Evolutionary conservation across 208 protist genomes (phyloP), one percentile per base, ranked within the genome.

Genomic region (Phytomonas francai): DNA sequence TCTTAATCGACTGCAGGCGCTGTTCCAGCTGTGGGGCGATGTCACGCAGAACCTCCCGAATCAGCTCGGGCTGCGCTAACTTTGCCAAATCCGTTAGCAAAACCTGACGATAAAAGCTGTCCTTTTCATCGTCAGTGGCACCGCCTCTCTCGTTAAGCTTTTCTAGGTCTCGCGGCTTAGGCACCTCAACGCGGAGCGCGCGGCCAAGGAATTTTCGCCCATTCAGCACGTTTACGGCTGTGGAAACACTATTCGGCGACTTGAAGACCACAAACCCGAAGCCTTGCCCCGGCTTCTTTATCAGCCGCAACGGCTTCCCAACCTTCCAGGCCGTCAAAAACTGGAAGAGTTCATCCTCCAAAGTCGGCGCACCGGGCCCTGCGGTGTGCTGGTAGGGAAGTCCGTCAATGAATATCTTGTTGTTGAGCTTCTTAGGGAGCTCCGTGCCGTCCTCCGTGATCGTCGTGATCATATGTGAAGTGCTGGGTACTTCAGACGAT

Each of bases 251-350:
- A 79, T 97, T 82, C 0, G 89, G 89, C 0, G 88, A 93, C 31
- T 88, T 78, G 59, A 97, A 90, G 6, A 91, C 83, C 33, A 97
- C 72, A 72, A 95, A 97, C 29, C 92, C 92, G 68, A 94, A 95
- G 51, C 89, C 89, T 76, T 97, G 87, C 7, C 92, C 92, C 16
- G 81, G 73, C 67, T 88, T 88, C 79, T 97, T 95, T 57, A 95
- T 92, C 56, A 97, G 81, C 6, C 87, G 86, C 54, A 95, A 65
- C 39, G 87, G 81, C 70, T 85, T 88, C 59, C 89, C 89, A 12
- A 94, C 88, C 77, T 91, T 92, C 91, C 88, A 94, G 27, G 85
- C 85, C 7, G 72, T 74, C 5, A 75, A 81, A 73, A 96, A 94
- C 77, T 92, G 82, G 56, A 85, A 73, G 25, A 96, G 62, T 76